Base-by-base conservation (phyloP, 495 filamentous ascomycete species). In the Penicillium nucicola region DNA sequence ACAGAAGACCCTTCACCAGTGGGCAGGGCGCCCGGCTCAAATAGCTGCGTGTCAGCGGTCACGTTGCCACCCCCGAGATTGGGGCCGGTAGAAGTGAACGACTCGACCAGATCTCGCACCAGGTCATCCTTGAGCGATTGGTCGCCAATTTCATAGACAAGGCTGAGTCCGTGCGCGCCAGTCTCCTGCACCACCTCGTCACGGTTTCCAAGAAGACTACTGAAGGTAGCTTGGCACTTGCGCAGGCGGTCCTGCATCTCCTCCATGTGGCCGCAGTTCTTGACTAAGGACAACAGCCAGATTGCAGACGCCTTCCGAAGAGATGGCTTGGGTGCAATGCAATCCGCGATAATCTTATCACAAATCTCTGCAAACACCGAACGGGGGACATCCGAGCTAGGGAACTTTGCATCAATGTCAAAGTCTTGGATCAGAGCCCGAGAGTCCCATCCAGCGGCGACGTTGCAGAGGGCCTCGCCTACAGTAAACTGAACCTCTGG, bases 101-200 rank as follows among this genome's bases (percentile, higher is more conserved):
- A 89, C 6, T 84, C 74, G 2, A 97, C 87, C 4, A 98, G 79
- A 61, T 95, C 90, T 25, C 83, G 84, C 7, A 95, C 88, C 18
- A 98, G 76, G 46, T 90, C 84, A 49, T 89, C 84, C 65, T 87
- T 91, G 1, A 96, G 76, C 7, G 77, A 77, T 45, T 84, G 77
- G 55, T 93, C 88, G 0, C 93, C 93, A 57, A 89, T 91, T 61
- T 96, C 90, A 67, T 96, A 97, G 4, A 97, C 89, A 40, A 97
- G 75, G 12, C 88, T 83, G 22, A 98, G 79, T 12, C 93, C 93
- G 53, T 93, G 80, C 12, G 91, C 92, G 2, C 95, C 93, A 2
- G 92, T 90, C 65, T 98, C 93, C 65, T 97, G 93, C 6, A 97
- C 90, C 37, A 97, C 78, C 61, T 96, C 89, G 52, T 98, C 93